Evolutionary conservation across 179 eudicot species (phyloP).

Genomic region (Pouteria campechiana): DNA sequence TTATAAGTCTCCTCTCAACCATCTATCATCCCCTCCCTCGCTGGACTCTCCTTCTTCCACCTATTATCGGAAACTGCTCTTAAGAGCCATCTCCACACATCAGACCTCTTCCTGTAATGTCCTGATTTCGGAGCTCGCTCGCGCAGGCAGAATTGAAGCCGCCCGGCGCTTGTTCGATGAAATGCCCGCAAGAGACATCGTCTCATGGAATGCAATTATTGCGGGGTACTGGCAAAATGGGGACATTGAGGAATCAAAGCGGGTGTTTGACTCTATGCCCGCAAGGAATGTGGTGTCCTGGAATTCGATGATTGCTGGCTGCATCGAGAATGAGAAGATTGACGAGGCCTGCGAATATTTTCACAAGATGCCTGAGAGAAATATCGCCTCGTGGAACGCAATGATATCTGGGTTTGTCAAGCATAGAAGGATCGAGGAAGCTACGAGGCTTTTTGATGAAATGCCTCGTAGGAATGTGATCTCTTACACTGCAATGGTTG

Average conservation of each 20-base stretch:
- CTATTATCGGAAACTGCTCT: no score
- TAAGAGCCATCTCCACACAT: slow-evolving; percentile 2
- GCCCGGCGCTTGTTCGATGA: slow-evolving; percentile 30
- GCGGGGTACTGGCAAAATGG: slow-evolving; percentile 29
- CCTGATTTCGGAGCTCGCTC: slow-evolving; percentile 10
- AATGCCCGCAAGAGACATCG: slow-evolving; percentile 20
- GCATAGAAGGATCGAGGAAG: slow-evolving; percentile 17
- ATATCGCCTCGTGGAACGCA: slow-evolving; percentile 29
- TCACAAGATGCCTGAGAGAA: slow-evolving; percentile 19
- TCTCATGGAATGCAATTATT: slow-evolving; percentile 26
- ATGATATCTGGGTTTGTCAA: slow-evolving; percentile 31
- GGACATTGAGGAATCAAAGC: slow-evolving; percentile 10
- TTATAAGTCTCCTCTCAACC: no score
- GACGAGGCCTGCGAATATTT: slow-evolving; percentile 22
- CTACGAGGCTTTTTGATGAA: slow-evolving; percentile 15
- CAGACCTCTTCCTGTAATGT: slow-evolving; percentile 8
- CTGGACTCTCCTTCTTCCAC: neutral
- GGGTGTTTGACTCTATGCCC: slow-evolving; percentile 15
- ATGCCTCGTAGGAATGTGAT: slow-evolving; percentile 22
- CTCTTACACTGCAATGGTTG: slow-evolving; percentile 25
- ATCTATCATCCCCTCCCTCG: neutral
- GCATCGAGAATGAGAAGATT: slow-evolving; percentile 13
- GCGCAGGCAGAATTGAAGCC: slow-evolving; percentile 11
- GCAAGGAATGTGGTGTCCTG: slow-evolving; percentile 24
- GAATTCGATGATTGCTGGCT: slow-evolving; percentile 28